Evolutionary conservation across 306 rosid genomes (phyloP), one percentile per base, ranked within the genome.

Genomic region (Glycine tomentella): DNA sequence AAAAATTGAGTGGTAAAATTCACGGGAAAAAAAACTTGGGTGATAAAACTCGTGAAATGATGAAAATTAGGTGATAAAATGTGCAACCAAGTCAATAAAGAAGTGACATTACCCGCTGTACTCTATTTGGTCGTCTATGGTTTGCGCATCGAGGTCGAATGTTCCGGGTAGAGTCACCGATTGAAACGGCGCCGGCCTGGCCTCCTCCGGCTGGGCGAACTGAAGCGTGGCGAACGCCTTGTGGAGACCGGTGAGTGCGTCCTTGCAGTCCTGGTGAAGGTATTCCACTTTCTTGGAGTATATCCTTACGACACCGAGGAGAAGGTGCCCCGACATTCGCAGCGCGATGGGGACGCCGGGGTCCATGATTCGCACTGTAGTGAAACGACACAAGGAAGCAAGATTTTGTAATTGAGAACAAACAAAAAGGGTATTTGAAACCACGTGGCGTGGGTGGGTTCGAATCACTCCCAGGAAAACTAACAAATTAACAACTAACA

Each of bases 341-440:
- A 93, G 77, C 2, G 99, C 99, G 7, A 95, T 89, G 1, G 98
- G 98, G 65, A 90, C 99, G 55, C 91, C 98, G 0, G 98, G 98
- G 84, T 86, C 95, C 96, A 95, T 91, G 65, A 91, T 93, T 11
- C 87, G 93, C 25, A 88, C 99, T 93, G 53, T 8, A 63, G 50
- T 6, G 5, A 38, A 38, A 38, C 7, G 36, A 42, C 72, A 9
- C 13, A 0, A 48, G 44, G 44, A 38, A 38, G 6, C 6, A 38
- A 38, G 7, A 25, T 25, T 25, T 25, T 25, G 31, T 25, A 25
- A 25, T 25, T 25, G 31, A 25, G 31, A 25, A 25, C 31, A 25
- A 25, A 25, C 31, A 25, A 25, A 25, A 25, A 25, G 1, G 31
- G 31, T 25, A 25, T 25, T 25, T 25, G 31, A 25, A 25, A 25